Conservation (phyloP, 768 basidiomycete genomes). For the Tulasnella sp. region DNA sequence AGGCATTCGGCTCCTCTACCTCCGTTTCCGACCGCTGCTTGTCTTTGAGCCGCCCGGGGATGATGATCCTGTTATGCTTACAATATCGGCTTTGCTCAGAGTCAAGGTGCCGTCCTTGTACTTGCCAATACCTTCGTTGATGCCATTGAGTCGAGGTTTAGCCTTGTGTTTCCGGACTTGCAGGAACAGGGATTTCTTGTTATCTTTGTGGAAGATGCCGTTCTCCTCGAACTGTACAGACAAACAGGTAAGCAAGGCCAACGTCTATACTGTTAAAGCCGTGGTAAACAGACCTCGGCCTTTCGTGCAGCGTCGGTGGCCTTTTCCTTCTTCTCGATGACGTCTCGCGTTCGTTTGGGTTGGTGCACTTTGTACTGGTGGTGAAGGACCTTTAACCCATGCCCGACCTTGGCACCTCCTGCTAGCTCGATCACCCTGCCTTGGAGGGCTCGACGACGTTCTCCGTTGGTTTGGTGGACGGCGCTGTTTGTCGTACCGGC, state of each 20-base stretch:
- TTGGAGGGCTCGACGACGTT: constrained; percentile 67
- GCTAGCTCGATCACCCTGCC: constrained; percentile 73
- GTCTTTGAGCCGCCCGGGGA: neutral
- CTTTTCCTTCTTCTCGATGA: constrained; percentile 59
- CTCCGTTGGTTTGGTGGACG: constrained; percentile 58
- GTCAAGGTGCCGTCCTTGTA: constrained; percentile 67
- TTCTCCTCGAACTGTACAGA: constrained; percentile 65
- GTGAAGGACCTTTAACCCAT: constrained; percentile 62
- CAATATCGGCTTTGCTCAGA: constrained; percentile 61
- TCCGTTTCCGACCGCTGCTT: neutral
- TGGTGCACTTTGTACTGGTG: constrained; percentile 65
- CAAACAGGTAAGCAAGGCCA: neutral
- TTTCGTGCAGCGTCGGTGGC: constrained; percentile 53
- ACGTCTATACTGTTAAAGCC: neutral
- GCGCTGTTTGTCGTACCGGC: constrained; percentile 67
- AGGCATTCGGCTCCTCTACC: neutral
- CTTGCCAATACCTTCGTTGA: constrained; percentile 75
- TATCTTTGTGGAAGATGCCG: constrained; percentile 77
- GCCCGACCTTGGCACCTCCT: constrained; percentile 65
- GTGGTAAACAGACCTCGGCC: constrained; percentile 55
- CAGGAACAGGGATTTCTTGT: constrained; percentile 60
- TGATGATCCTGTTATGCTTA: constrained; percentile 37
- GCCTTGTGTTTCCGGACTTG: constrained; percentile 35
- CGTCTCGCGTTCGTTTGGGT: constrained; percentile 67
- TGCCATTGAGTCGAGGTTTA: constrained; percentile 56